Conservation (phyloP, 177 flowering plant genomes). For the Vitis hybrid region DNA sequence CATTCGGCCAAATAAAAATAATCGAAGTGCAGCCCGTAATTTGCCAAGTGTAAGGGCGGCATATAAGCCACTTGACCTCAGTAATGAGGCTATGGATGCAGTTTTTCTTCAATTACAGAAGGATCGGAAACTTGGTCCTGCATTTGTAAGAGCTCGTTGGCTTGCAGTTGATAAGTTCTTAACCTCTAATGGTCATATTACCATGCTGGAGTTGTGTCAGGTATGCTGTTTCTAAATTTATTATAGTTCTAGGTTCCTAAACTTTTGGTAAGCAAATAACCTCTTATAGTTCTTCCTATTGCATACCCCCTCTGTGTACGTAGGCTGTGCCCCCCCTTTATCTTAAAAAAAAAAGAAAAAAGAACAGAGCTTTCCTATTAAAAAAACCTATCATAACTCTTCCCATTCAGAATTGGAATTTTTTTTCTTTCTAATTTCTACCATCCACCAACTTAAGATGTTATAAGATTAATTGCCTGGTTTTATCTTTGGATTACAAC, state of each 20-base stretch:
- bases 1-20: conserved; percentile 83
- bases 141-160: conserved; percentile 80
- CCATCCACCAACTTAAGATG: too few relatives aligned
- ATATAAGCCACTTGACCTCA: conserved; percentile 89
- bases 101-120: conserved; percentile 77
- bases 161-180: conserved; percentile 76
- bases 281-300: too few relatives aligned
- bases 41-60: conserved; percentile 65
- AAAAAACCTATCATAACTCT: too few relatives aligned
- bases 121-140: conserved; percentile 90
- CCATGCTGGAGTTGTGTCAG: conserved; percentile 89
- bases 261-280: background rate
- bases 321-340: too few relatives aligned
- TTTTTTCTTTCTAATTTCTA: too few relatives aligned
- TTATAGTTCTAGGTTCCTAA: background rate
- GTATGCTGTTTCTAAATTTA: conserved; percentile 28
- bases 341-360: too few relatives aligned
- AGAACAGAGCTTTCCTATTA: too few relatives aligned
- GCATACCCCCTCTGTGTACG: too few relatives aligned
- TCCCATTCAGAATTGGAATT: too few relatives aligned
- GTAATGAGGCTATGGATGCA: conserved; percentile 90
- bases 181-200: conserved; percentile 69
- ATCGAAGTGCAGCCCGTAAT: conserved; percentile 63
- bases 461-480: too few relatives aligned
- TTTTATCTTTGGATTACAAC: too few relatives aligned